Evolutionary conservation across 805 yeast genomes (phyloP).

Genomic region (Myxozyma melibiosi): DNA sequence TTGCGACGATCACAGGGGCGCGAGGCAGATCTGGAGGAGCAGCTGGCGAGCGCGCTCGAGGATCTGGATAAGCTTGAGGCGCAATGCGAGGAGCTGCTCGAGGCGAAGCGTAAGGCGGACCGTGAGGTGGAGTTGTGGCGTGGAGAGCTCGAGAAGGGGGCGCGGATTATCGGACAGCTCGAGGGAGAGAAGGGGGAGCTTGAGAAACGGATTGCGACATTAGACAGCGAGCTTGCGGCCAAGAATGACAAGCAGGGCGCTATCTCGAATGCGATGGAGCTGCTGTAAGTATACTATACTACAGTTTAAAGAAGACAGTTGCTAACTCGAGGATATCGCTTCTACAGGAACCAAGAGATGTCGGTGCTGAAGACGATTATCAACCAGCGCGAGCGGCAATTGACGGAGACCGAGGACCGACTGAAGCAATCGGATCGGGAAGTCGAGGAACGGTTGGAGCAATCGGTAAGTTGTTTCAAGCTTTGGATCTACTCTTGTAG

Average conservation of each 20-base stretch:
- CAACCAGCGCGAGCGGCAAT: constrained; percentile 38
- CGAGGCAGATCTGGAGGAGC: constrained; percentile 45
- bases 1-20: constrained; percentile 49
- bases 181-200: constrained; percentile 43
- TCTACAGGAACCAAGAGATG: constrained; percentile 31
- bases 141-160: constrained; percentile 43
- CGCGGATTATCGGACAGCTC: constrained; percentile 43
- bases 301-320: neutral
- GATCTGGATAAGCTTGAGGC: constrained; percentile 42
- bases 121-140: constrained; percentile 41
- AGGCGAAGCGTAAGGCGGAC: constrained; percentile 41
- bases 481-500: neutral
- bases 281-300: neutral
- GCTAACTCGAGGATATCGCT: neutral
- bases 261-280: constrained; percentile 17
- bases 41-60: constrained; percentile 38
- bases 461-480: constrained; percentile 15
- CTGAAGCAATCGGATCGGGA: constrained; percentile 36
- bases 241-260: constrained; percentile 35
- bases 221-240: constrained; percentile 40
- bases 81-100: constrained; percentile 41
- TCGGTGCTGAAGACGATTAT: constrained; percentile 35
- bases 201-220: constrained; percentile 39
- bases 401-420: constrained; percentile 39
- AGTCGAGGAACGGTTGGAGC: constrained; percentile 22